These are phyloP conservation scores for Plectranthus barbatus DNA, from an alignment of 257 asterid species.

Conservation along the genomic window DNA sequence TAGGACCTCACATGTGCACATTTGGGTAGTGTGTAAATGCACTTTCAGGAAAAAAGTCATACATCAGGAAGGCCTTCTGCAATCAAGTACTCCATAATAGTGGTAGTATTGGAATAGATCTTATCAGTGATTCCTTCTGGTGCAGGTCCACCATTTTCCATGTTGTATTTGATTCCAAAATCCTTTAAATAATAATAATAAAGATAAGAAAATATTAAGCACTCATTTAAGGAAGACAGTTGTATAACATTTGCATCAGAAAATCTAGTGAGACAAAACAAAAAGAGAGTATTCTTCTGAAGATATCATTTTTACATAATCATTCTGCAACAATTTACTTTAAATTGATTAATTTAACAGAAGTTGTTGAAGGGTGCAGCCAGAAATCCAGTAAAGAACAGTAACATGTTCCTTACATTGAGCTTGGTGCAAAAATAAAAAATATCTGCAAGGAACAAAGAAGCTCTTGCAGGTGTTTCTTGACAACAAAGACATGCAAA, in stretches of 20 bases:
- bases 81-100: constrained; percentile 78
- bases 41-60: constrained; percentile 18
- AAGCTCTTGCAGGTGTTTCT: background rate
- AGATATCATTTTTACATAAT: background rate
- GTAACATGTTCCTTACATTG: too few species aligned
- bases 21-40: background rate
- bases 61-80: constrained; percentile 96
- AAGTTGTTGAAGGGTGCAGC: background rate
- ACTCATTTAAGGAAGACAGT: too few species aligned
- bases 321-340: background rate
- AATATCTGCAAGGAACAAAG: too few species aligned
- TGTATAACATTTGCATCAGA: background rate
- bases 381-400: too few species aligned
- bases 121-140: constrained; percentile 89
- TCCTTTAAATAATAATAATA: too few species aligned
- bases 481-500: background rate
- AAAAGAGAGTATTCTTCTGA: background rate
- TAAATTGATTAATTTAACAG: background rate
- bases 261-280: background rate
- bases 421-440: too few species aligned
- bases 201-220: too few species aligned
- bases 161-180: constrained; percentile 96
- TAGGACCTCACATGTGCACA: background rate
- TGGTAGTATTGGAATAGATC: constrained; percentile 76
- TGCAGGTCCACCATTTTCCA: constrained; percentile 99